Base-by-base conservation (phyloP, 192 early-diverging fungal species). In the Gorgonomyces haynaldii region DNA sequence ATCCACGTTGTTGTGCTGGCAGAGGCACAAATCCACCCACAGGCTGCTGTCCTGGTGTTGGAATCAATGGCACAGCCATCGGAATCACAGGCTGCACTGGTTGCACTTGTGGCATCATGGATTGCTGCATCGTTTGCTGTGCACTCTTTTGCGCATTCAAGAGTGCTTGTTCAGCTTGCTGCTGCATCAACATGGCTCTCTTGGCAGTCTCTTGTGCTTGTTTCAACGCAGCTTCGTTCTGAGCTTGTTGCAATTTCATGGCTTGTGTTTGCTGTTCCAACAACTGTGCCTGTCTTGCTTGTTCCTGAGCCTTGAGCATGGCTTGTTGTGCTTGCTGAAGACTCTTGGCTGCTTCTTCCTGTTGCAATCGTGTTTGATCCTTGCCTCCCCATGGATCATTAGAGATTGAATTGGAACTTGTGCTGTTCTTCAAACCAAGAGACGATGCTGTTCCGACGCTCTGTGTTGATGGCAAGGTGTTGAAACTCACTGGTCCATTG, bases 301-400 rank as follows among this genome's bases (percentile, higher is more conserved):
- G 61, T 16, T 64, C 56, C 32, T 64, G 50, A 1, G 56, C 56
- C 38, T 53, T 48, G n/a, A 21, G 49, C 24, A 64, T 44, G 0
- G 56, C 56, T 24, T 43, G 44, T 22, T 58, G 51, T 2, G 61
- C 61, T 28, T 49, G 37, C 41, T 54, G 29, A 1, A 54, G 27
- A 28, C 47, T 48, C 15, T 42, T 31, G 40, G 50, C 47, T 8
- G 61, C 43, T 41, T 64, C 56, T 31, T 53, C 42, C 29, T 58
- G 55, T 20, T 58, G 55, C 52, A 46, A 51, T 23, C 45, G 37
- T 5, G 56, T 45, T 24, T 50, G 34, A 29, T 53, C 52, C 34
- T 64, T 51, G 0, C 24, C 26, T 15, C 40, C 50, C 55, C 55
- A 57, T 40, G 55, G 55, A 28, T 57, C 55, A 50, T 57, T 57